These are phyloP conservation scores for Silene conica DNA, from an alignment of 148 eudicot genomes.

Conservation along the genomic window DNA sequence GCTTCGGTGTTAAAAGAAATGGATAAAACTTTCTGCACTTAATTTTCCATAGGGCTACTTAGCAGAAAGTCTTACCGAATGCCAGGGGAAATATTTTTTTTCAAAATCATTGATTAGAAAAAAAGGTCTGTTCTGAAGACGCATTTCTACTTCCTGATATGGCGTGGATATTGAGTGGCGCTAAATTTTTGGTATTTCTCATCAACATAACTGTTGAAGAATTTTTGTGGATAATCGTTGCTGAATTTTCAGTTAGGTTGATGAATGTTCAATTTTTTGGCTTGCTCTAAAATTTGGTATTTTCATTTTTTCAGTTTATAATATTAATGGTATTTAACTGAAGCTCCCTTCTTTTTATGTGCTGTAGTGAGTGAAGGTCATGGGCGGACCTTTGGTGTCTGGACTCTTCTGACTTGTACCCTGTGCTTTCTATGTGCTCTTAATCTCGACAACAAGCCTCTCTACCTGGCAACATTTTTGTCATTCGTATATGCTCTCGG, in stretches of 20 bases:
- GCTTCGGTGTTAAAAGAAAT: not conserved
- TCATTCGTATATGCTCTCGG: slow-evolving; percentile 87
- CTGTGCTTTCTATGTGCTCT: slow-evolving; percentile 88
- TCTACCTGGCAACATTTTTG: slow-evolving; percentile 70
- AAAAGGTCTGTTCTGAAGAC: not conserved
- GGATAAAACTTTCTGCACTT: not conserved
- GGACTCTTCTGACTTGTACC: slow-evolving; percentile 95
- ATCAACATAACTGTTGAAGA: too few species aligned
- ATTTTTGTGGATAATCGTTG: not conserved
- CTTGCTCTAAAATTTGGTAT: not conserved
- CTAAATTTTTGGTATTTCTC: not conserved
- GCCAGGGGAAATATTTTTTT: too few species aligned
- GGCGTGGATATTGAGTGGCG: not conserved
- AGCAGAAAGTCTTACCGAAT: not conserved
- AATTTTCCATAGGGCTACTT: not conserved
- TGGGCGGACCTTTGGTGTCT: slow-evolving; percentile 92
- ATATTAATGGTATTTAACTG: not conserved
- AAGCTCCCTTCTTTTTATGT: slow-evolving; percentile 10
- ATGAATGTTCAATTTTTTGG: not conserved
- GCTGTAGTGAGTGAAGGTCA: slow-evolving; percentile 88
- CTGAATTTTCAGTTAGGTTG: not conserved
- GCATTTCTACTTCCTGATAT: not conserved
- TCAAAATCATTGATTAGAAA: not conserved
- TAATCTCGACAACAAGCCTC: slow-evolving; percentile 90
- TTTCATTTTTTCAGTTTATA: not conserved